Base-by-base conservation (phyloP, 345 rosid species). In the Eucalyptus curtisii region DNA sequence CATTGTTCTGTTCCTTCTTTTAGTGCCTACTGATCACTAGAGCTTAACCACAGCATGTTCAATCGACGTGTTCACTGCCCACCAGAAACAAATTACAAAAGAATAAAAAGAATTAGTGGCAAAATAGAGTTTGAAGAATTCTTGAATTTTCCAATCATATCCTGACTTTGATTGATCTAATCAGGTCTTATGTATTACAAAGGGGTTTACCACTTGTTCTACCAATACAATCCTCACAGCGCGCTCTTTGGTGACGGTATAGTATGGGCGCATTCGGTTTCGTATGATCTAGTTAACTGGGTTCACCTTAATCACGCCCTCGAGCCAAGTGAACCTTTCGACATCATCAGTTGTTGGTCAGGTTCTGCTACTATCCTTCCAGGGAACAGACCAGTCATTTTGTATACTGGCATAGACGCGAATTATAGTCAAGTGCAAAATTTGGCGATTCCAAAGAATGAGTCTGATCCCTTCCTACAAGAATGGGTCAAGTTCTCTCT, bases 181-280 rank as follows among this genome's bases (percentile, higher is more conserved):
- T 89, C 61, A 96, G 99, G 96, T 49, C 98, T 97, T n/a, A 92
- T 95, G 96, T 94, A 91, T 84, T 95, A 95, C 90, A 93, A 92
- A 61, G 98, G 98, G 57, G 88, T 95, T 76, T 96, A 92, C 89
- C 97, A 95, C 89, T 86, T 95, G 53, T 95, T 95, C 91, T 95
- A 94, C 91, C 96, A 95, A 87, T 93, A 94, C 90, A 97, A 93
- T 84, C 95, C 96, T 33, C 16, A 91, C 33, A 93, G 94, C 57
- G 93, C 98, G 5, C 55, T 89, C n/a, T 95, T 95, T 88, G 93
- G 90, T 49, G 86, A 88, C 4, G 86, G 20, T 9, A 95, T 95
- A 82, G 86, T 93, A 50, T 95, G 95, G 97, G 98, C 94, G 37
- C 98, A 96, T 92, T 93, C 97, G 79, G 95, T 93, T 86, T 93